Percentiles rank a stretch among this genome's conserved stretches.
Conservation (phyloP, 2,329 filamentous ascomycete species). For the Apiospora hydei region DNA sequence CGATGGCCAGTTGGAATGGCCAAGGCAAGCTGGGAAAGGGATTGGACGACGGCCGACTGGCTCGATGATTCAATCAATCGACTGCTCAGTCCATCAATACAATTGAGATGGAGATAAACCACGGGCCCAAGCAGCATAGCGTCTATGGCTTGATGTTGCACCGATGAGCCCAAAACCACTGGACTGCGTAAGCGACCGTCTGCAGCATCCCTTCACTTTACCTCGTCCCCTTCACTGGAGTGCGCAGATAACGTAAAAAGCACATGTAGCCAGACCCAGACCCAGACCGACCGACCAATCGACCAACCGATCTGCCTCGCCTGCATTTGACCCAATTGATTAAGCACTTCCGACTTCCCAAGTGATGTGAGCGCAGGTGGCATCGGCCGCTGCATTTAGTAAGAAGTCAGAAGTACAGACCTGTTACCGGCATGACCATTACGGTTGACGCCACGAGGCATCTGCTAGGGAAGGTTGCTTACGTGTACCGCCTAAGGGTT, state of each 20-base stretch:
- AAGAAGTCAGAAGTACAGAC: not conserved
- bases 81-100: not conserved
- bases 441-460: not conserved
- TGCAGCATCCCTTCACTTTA: not conserved
- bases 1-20: not conserved
- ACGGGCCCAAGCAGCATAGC: not conserved
- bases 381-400: not conserved
- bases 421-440: not conserved
- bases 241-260: not conserved
- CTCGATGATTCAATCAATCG: not conserved
- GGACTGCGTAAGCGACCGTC: constrained; percentile 15
- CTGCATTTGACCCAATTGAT: constrained; percentile 8
- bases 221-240: not conserved
- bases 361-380: not conserved
- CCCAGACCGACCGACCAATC: not conserved
- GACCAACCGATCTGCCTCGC: not conserved
- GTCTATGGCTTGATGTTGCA: not conserved
- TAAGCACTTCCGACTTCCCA: not conserved
- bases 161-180: not conserved
- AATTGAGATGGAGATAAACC: not conserved
- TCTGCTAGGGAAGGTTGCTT: not conserved
- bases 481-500: not conserved
- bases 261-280: not conserved
- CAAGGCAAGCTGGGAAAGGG: not conserved
- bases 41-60: not conserved